Evolutionary conservation across 805 yeast species (phyloP).

Genomic region (Torulaspora delbrueckii): DNA sequence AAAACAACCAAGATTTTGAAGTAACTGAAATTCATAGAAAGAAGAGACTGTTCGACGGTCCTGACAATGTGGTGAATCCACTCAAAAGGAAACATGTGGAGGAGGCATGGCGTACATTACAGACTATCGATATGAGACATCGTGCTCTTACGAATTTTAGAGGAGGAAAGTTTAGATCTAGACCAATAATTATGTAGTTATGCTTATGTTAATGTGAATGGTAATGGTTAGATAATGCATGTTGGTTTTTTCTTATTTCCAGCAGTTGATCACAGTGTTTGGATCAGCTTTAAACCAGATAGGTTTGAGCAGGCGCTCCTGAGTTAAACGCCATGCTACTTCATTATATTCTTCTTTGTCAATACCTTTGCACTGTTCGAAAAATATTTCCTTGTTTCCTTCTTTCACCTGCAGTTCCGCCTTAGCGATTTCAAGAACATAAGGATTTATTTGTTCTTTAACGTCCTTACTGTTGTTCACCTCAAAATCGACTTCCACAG

Average conservation of each 20-base stretch:
- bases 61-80: conserved; percentile 78
- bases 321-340: conserved; percentile 18
- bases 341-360: conserved; percentile 19
- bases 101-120: conserved; percentile 85
- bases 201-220: not conserved
- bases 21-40: conserved; percentile 44
- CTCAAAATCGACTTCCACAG: conserved; percentile 14
- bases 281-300: conserved; percentile 28
- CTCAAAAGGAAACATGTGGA: conserved; percentile 73
- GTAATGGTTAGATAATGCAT: not conserved
- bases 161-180: conserved; percentile 41
- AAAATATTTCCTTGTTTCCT: conserved; percentile 19
- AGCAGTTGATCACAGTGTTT: conserved; percentile 17
- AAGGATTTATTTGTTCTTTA: conserved; percentile 23
- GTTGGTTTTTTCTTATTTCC: conserved; percentile 13
- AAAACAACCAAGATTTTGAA: conserved; percentile 35
- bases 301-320: conserved; percentile 20
- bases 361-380: conserved; percentile 9
- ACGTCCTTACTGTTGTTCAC: conserved; percentile 11
- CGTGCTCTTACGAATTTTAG: conserved; percentile 65
- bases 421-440: conserved; percentile 26
- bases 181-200: conserved; percentile 34
- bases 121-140: conserved; percentile 50
- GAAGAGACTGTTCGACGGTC: conserved; percentile 74
- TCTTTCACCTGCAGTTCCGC: conserved; percentile 16